Evolutionary conservation across 768 basidiomycete genomes (phyloP), one percentile per base, ranked within the genome.

Genomic region (Lanmaoa pseudosensibilis): DNA sequence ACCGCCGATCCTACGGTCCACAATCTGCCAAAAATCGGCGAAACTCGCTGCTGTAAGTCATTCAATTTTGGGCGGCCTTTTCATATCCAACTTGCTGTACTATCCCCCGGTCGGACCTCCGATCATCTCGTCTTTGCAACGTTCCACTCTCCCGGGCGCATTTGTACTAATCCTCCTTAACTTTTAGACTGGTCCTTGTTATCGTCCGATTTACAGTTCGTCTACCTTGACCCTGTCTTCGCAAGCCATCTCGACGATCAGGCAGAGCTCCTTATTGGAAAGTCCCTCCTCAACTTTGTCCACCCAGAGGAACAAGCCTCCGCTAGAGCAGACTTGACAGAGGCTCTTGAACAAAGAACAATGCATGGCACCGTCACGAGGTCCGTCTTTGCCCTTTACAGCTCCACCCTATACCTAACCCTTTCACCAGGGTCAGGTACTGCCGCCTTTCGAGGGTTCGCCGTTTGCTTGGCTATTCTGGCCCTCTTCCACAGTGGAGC

Each of bases 361-460:
- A 77, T 92, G 55, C 88, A 92, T 69, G 92, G 92, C 59, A 90
- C 87, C 46, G 88, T 94, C 57, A 93, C 92, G 58, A 84, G 92
- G 82, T 81, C 58, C 54, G 78, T 64, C 37, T 40, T 48, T 52
- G 5, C 51, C 56, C 44, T 46, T 55, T 18, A 23, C 40, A 30
- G 18, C 30, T 37, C 39, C 62, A 39, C 67, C 61, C 65, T 59
- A 58, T 50, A 32, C 55, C 58, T 58, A 61, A 63, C 64, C 59
- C 55, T 66, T 57, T 63, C 60, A 45, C 40, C 62, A 92, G 91
- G 64, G 89, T 92, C 56, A 85, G 89, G 49, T 92, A 86, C 71
- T 88, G 84, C 49, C 85, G 92, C 50, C 80, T 92, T 15, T 86
- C 87, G 16, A 81, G 81, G 64, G 80, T 92, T 56, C 87, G 90